Conservation (phyloP, 2,329 filamentous ascomycete species). For the Ceratocystis eucalypticola region DNA sequence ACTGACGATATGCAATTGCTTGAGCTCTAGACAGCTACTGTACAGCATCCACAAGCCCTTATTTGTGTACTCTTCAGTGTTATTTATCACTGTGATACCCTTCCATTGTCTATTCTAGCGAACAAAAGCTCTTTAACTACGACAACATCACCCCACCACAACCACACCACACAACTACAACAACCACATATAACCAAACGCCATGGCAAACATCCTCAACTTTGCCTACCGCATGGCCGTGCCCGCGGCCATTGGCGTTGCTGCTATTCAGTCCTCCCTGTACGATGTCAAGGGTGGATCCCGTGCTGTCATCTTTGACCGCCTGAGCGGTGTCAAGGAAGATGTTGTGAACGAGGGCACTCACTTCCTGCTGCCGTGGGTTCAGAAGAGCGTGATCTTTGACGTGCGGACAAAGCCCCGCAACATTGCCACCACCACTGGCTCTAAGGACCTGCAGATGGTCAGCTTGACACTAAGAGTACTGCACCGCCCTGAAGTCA, state of each 20-base stretch:
- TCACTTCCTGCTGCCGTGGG: conserved; percentile 89
- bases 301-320: conserved; percentile 95
- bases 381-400: conserved; percentile 88
- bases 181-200: conserved; percentile 9
- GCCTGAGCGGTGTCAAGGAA: conserved; percentile 83
- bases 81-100: too few relatives aligned
- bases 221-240: conserved; percentile 55
- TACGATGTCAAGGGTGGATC: conserved; percentile 96
- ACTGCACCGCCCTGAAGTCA: conserved; percentile 84
- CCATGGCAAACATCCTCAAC: conserved; percentile 32
- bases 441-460: conserved; percentile 99
- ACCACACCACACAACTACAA: neutral
- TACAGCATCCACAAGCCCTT: too few relatives aligned
- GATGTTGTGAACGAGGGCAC: conserved; percentile 88
- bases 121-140: too few relatives aligned
- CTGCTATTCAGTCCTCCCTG: conserved; percentile 61
- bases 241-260: conserved; percentile 55
- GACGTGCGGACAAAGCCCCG: conserved; percentile 95
- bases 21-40: too few relatives aligned
- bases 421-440: conserved; percentile 94
- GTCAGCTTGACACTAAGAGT: conserved; percentile 95
- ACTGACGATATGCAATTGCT: too few relatives aligned
- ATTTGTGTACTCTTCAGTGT: too few relatives aligned
- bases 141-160: too few relatives aligned
- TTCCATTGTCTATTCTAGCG: too few relatives aligned